Percentiles rank a stretch among this genome's conserved stretches.
phyloP scores from a whole-genome alignment of 2,329 filamentous ascomycete genomes.

The Neonectria hederae region DNA sequence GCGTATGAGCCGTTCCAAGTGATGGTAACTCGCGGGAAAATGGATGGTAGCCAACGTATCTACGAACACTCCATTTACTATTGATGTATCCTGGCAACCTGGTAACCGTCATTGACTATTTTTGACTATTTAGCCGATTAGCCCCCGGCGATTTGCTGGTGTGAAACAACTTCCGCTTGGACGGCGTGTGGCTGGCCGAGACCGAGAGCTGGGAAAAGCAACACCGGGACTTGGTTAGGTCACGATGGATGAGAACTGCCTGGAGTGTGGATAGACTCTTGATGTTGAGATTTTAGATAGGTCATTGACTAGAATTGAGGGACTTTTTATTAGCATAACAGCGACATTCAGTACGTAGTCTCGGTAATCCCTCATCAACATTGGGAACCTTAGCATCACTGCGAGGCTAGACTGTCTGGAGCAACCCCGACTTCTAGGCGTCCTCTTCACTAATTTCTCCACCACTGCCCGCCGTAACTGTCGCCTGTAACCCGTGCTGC shows the following conservation, averaged over 20 bases:
- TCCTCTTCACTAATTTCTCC: neutral
- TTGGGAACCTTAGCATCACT: no score
- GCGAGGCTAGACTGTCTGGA: neutral
- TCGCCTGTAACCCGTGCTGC: no score
- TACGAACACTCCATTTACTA: no score
- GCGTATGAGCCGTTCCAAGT: neutral
- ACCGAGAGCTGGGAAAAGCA: neutral
- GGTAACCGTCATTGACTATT: neutral
- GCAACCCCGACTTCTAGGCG: neutral
- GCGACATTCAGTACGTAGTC: neutral
- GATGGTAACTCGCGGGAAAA: neutral
- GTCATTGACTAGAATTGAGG: neutral
- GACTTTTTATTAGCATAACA: neutral
- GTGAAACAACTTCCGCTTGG: conserved; percentile 7
- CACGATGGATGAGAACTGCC: neutral
- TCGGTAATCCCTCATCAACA: neutral
- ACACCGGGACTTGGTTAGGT: neutral
- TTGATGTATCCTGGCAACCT: neutral
- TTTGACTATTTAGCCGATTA: neutral
- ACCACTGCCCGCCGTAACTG: neutral
- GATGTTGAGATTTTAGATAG: neutral
- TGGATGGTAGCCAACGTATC: neutral
- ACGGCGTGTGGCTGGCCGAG: conserved; percentile 4
- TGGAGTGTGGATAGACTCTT: neutral
- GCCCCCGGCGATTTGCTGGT: neutral